Percentiles rank a stretch among this genome's conserved stretches.
These are phyloP conservation scores for Candida manassasensis DNA, from an alignment of 805 yeast species.

Conservation along the genomic window DNA sequence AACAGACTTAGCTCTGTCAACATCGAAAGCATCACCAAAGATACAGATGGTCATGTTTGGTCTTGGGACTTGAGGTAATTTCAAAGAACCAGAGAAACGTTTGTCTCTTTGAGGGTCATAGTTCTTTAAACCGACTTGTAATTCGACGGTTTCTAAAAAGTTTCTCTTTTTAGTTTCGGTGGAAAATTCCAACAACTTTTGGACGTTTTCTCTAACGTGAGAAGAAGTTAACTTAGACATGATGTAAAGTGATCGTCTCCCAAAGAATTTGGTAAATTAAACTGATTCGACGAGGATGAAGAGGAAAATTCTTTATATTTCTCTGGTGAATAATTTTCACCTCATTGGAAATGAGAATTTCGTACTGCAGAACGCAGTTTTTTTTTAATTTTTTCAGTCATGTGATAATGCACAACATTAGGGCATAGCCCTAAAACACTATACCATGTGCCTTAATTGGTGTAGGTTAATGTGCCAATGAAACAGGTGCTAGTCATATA, in stretches of 20 bases:
- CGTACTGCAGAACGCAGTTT: slow-evolving; percentile 1
- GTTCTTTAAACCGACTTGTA: slow-evolving; percentile 99
- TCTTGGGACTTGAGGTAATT: slow-evolving; percentile 98
- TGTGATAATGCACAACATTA: too few relatives aligned
- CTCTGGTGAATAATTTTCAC: too few relatives aligned
- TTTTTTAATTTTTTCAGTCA: too few relatives aligned
- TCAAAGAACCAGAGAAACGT: slow-evolving; percentile 99
- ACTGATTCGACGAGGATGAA: slow-evolving; percentile 56
- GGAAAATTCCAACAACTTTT: slow-evolving; percentile 85
- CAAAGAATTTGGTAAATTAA: slow-evolving; percentile 49
- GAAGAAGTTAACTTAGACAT: slow-evolving; percentile 89
- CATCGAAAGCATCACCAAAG: slow-evolving; percentile 99
- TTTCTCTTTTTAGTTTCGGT: slow-evolving; percentile 98
- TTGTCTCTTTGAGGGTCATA: slow-evolving; percentile 99
- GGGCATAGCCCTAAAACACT: too few relatives aligned
- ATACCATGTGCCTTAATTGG: too few relatives aligned
- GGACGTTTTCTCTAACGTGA: slow-evolving; percentile 96
- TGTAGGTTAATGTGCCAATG: too few relatives aligned
- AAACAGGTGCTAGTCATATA: too few relatives aligned
- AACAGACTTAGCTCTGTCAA: slow-evolving; percentile 99
- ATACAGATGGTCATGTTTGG: slow-evolving; percentile 99
- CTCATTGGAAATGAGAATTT: too few relatives aligned
- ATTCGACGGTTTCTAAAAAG: slow-evolving; percentile 99
- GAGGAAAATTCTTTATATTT: too few relatives aligned
- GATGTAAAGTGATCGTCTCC: slow-evolving; percentile 60